Conservation (phyloP, 176 grass and related monocot species). For the Bothriochloa decipiens region DNA sequence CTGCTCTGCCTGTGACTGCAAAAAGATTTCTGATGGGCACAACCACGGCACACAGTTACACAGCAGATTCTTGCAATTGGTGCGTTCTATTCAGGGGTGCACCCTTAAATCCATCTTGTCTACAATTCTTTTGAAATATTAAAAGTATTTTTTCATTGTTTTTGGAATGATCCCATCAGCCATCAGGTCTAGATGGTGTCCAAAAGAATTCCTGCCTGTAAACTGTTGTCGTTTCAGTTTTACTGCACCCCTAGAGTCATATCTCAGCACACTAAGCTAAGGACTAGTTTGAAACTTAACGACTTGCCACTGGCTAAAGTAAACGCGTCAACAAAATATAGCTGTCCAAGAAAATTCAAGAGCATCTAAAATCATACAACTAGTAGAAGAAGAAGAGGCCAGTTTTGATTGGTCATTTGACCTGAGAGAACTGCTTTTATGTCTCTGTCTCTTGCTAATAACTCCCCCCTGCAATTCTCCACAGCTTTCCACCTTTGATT, state of each 20-base stretch:
- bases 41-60: not conserved
- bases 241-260: constrained; percentile 3
- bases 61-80: not conserved
- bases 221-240: constrained; percentile 2
- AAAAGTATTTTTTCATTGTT: not conserved
- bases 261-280: not conserved
- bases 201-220: not conserved
- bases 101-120: not conserved
- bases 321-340: not conserved
- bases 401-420: not conserved
- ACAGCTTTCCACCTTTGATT: constrained; percentile 26
- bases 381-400: not conserved
- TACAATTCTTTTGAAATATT: not conserved
- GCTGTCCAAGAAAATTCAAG: not conserved
- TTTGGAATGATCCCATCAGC: not conserved
- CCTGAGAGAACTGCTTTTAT: not conserved
- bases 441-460: constrained; percentile 13
- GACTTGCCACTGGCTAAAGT: not conserved
- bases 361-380: not conserved
- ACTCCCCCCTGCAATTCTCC: not conserved
- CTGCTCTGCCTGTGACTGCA: not conserved
- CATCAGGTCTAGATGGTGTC: constrained; percentile 3
- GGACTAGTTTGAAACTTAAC: not conserved
- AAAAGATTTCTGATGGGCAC: not conserved
- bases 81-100: constrained; percentile 3